phyloP scores from a whole-genome alignment of 2,329 filamentous ascomycete genomes.

The Xylariaceae sp. region DNA sequence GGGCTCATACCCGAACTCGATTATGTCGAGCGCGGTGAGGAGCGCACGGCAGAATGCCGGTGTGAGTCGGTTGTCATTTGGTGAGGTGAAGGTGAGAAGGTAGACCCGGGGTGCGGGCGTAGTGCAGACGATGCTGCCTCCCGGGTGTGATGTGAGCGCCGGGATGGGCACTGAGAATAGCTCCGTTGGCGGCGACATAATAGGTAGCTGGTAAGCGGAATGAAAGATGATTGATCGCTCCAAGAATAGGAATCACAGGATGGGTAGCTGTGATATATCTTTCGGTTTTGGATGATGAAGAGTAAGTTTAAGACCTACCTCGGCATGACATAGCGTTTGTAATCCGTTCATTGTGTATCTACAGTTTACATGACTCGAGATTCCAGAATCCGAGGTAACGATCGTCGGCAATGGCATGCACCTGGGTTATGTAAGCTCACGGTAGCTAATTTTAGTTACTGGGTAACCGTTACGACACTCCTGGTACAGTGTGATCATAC shows the following conservation, averaged over 20 bases:
- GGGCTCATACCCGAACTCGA: conserved; percentile 63
- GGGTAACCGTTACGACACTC: no score
- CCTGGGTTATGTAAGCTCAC: no score
- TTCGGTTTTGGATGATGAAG: no score
- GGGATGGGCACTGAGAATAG: conserved; percentile 60
- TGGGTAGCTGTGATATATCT: no score
- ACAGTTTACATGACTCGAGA: no score
- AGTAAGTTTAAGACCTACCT: no score
- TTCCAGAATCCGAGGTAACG: no score
- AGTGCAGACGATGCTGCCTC: conserved; percentile 60
- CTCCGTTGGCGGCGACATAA: conserved; percentile 34
- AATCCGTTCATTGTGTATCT: no score
- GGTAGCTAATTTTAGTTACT: no score
- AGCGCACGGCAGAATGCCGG: conserved; percentile 64
- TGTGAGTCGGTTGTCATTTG: conserved; percentile 72
- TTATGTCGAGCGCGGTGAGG: conserved; percentile 66
- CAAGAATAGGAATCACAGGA: not conserved
- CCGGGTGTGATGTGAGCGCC: conserved; percentile 41
- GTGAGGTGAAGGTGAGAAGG: conserved; percentile 65
- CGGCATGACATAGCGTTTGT: no score
- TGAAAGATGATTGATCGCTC: not conserved
- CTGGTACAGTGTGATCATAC: no score
- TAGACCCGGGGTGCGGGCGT: conserved; percentile 60
- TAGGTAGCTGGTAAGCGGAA: conserved; percentile 6
- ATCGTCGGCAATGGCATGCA: no score